Evolutionary conservation across 352 stramenopile species (phyloP).

Genomic region (Phytophthora rubi): DNA sequence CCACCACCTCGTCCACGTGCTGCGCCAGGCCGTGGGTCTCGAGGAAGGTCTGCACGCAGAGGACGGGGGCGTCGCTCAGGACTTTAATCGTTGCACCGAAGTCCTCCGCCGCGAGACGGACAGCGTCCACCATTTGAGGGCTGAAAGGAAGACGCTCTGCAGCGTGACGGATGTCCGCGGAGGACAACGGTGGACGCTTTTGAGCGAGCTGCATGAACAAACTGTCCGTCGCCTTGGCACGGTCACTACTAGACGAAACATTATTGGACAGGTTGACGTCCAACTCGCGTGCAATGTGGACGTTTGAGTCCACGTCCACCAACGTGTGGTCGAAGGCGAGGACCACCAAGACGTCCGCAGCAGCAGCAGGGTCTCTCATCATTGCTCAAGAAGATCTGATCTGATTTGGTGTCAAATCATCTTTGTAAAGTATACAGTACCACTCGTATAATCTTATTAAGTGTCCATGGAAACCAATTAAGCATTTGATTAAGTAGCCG

Average conservation of each 20-base stretch:
- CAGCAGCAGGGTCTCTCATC: background rate
- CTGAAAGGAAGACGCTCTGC: constrained; percentile 42
- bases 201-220: constrained; percentile 38
- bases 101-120: constrained; percentile 42
- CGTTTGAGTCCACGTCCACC: constrained; percentile 55
- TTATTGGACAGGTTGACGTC: constrained; percentile 33
- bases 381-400: background rate
- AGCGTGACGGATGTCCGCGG: constrained; percentile 31
- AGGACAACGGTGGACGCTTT: constrained; percentile 31
- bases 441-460: background rate
- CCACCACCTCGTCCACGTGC: constrained; percentile 45
- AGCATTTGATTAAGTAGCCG: background rate
- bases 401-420: too few relatives aligned
- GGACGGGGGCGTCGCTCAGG: constrained; percentile 57
- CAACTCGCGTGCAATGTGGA: constrained; percentile 40
- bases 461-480: too few relatives aligned
- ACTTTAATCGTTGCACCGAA: constrained; percentile 46
- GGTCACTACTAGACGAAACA: constrained; percentile 9
- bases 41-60: constrained; percentile 59
- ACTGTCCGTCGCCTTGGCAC: constrained; percentile 40
- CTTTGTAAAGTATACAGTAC: background rate
- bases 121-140: constrained; percentile 50
- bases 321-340: constrained; percentile 62
- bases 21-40: constrained; percentile 30
- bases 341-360: constrained; percentile 46